Evolutionary conservation across 2,329 filamentous ascomycete species (phyloP), one percentile per base, ranked within the genome.

Genomic region (Juglanconis sp.): DNA sequence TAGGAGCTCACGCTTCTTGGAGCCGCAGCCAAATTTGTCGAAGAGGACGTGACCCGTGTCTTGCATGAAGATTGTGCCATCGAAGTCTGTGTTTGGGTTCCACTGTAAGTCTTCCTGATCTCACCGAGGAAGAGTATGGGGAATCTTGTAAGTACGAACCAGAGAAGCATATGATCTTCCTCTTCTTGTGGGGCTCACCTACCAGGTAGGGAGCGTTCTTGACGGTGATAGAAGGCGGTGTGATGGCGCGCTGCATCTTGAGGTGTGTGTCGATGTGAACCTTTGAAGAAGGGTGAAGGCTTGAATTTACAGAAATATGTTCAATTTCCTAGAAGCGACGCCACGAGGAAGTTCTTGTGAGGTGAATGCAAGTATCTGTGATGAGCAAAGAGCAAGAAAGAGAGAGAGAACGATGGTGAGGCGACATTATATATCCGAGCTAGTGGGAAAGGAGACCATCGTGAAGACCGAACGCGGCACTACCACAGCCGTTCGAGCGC

Each of bases 1-100:
- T 54, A 89, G 81, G 46, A 80, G 67, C 59, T 81, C 73, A 53
- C 86, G 81, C 60, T 77, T 77, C 63, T 81, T 76, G 30, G 77
- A 74, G 34, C 87, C 87, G 71, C 86, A 88, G 55, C 87, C 86
- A 65, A 86, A 81, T 66, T 78, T 78, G 69, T 89, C 86, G 72
- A 89, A 87, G 53, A 90, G 82, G 65, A 89, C 81, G 69, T 89
- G 87, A 49, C 87, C 87, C 1, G 84, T 88, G 66, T 88, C 85
- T 77, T 88, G 85, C 80, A 87, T 87, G 77, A 88, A 88, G 64
- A 90, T 90, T 4, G 87, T 89, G 64, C 87, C 87, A 70, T 89
- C 87, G 66, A 90, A 89, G 72, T 89, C 86, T 87, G 35, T 11
- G 10, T 38, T 15, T 40, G 6, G 4, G 34, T 24, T 24, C 24